These are phyloP conservation scores for Populus davidiana DNA, from an alignment of 345 rosid genomes.

Conservation along the genomic window DNA sequence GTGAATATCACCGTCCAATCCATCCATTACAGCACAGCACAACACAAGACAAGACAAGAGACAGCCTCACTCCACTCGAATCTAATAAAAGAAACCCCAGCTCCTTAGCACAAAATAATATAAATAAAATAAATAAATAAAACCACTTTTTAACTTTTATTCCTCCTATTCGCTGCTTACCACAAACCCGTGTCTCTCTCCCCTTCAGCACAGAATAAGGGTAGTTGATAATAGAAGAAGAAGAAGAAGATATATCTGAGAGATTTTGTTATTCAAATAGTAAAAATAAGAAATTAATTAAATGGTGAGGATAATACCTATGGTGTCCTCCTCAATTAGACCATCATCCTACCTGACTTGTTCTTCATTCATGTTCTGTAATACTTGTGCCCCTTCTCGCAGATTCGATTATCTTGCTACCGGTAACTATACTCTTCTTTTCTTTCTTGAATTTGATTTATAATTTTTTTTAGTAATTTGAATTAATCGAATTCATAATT, in stretches of 20 bases:
- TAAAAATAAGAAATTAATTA: neutral
- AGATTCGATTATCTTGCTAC: slow-evolving; percentile 41
- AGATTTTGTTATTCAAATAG: neutral
- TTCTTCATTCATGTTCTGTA: slow-evolving; percentile 41
- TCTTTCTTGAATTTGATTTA: neutral
- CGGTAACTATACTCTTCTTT: slow-evolving; percentile 27
- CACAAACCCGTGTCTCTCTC: neutral
- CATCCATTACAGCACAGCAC: too few relatives aligned
- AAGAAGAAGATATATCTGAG: neutral
- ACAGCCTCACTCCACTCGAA: too few relatives aligned
- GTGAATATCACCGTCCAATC: too few relatives aligned
- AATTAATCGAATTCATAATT: neutral
- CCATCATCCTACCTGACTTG: slow-evolving; percentile 41
- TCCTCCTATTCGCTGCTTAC: neutral
- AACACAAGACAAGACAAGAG: too few relatives aligned
- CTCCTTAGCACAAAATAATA: neutral
- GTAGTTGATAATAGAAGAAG: neutral
- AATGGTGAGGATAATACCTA: slow-evolving; percentile 66
- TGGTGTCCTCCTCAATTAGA: slow-evolving; percentile 79
- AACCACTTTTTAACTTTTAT: neutral
- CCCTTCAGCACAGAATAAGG: neutral
- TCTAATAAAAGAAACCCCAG: neutral
- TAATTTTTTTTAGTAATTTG: neutral
- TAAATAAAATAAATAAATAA: neutral
- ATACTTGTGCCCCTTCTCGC: slow-evolving; percentile 43